These are phyloP conservation scores for Ceratobasidium theobromae DNA, from an alignment of 1,284 basidiomycete species.

Conservation along the genomic window DNA sequence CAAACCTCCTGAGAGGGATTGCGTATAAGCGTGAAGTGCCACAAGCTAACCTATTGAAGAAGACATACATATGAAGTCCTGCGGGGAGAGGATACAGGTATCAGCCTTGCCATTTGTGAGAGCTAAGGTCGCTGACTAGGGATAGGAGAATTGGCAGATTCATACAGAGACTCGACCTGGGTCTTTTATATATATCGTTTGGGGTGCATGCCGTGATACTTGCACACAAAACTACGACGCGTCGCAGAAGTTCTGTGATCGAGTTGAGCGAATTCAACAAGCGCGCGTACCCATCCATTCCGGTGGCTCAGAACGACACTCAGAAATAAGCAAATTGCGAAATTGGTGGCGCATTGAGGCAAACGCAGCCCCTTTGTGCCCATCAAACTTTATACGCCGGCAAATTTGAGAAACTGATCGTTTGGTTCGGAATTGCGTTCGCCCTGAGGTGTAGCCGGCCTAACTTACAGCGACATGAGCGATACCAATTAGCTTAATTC, in stretches of 20 bases:
- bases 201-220: background rate
- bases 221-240: background rate
- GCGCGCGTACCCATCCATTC: background rate
- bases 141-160: background rate
- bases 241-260: conserved; percentile 10
- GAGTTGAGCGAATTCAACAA: background rate
- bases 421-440: no score
- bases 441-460: no score
- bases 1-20: conserved; percentile 11
- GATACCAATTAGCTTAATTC: no score
- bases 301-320: background rate
- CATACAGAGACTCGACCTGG: background rate
- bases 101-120: background rate
- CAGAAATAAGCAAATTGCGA: background rate
- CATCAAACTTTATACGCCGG: conserved; percentile 19
- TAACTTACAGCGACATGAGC: no score
- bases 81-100: background rate
- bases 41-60: background rate
- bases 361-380: conserved; percentile 14
- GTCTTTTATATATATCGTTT: background rate
- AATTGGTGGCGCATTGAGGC: conserved; percentile 4
- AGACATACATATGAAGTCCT: background rate
- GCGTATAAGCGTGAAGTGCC: background rate
- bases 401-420: background rate
- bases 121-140: background rate